phyloP scores from a whole-genome alignment of 805 yeast genomes.

The Metschnikowia aberdeeniae region DNA sequence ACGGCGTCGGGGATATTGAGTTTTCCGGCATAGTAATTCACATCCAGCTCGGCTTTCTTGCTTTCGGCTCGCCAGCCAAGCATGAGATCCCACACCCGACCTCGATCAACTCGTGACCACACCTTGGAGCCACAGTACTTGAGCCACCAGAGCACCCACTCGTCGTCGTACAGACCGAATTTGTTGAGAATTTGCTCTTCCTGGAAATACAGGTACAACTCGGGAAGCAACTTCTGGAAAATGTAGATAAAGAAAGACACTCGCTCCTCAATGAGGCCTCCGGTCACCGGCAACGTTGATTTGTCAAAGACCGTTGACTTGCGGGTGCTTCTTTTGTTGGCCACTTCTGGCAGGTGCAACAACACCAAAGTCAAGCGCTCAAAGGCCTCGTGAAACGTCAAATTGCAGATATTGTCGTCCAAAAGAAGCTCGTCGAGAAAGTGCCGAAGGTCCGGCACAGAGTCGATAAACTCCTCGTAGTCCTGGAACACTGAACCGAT shows the following conservation, averaged over 20 bases:
- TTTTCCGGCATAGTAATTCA: conserved; percentile 29
- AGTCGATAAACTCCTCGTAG: conserved; percentile 35
- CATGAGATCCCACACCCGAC: conserved; percentile 83
- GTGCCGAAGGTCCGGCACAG: conserved; percentile 24
- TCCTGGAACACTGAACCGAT: conserved; percentile 34
- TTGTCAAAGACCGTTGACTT: conserved; percentile 23
- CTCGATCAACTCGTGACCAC: conserved; percentile 76
- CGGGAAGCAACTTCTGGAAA: conserved; percentile 65
- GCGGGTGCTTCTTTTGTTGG: conserved; percentile 11
- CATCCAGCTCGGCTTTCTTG: conserved; percentile 27
- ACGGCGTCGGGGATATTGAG: conserved; percentile 25
- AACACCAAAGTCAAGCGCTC: conserved; percentile 75
- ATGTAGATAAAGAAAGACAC: conserved; percentile 64
- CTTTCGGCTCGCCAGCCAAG: conserved; percentile 63
- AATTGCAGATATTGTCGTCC: conserved; percentile 26
- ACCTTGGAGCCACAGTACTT: conserved; percentile 86
- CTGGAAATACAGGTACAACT: conserved; percentile 65
- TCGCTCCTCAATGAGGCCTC: conserved; percentile 64
- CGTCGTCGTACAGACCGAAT: conserved; percentile 59
- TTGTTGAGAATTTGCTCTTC: conserved; percentile 75
- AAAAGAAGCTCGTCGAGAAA: conserved; percentile 21
- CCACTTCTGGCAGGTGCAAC: conserved; percentile 64
- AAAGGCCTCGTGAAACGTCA: conserved; percentile 64
- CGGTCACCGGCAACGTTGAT: conserved; percentile 46
- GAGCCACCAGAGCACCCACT: conserved; percentile 94